These are phyloP conservation scores for Fusarium albosuccineum DNA, from an alignment of 2,329 filamentous ascomycete genomes.

Conservation along the genomic window DNA sequence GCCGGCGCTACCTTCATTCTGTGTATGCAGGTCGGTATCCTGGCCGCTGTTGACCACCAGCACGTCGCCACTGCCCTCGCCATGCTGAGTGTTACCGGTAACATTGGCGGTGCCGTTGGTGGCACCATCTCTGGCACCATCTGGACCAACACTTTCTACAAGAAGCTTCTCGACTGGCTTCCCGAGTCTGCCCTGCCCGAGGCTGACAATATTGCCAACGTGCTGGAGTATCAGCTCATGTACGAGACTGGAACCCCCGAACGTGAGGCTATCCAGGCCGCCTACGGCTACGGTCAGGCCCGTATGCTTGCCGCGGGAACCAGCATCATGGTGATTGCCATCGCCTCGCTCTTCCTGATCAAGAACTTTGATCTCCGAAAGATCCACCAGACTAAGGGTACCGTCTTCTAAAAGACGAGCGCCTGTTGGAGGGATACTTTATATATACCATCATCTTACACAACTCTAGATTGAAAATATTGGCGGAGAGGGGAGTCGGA, in stretches of 20 bases:
- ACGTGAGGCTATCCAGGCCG: constrained; percentile 67
- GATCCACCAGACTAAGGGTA: constrained; percentile 64
- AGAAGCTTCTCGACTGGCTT: constrained; percentile 64
- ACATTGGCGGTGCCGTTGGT: constrained; percentile 48
- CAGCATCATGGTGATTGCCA: constrained; percentile 48
- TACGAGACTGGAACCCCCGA: constrained; percentile 60
- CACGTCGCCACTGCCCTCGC: constrained; percentile 50
- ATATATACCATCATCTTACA: not conserved
- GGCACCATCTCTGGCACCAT: constrained; percentile 49
- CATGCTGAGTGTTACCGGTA: constrained; percentile 44
- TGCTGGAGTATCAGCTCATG: constrained; percentile 63
- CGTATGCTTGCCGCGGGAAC: constrained; percentile 60
- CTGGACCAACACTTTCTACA: constrained; percentile 49
- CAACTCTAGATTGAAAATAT: constrained; percentile 4
- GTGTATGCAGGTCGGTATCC: constrained; percentile 45
- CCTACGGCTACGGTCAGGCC: constrained; percentile 67
- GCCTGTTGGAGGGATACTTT: not conserved
- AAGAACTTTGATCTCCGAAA: constrained; percentile 64
- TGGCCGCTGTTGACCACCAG: constrained; percentile 50
- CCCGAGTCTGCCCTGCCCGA: constrained; percentile 56
- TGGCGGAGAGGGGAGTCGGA: constrained; percentile 10
- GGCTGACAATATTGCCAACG: constrained; percentile 64
- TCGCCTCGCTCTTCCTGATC: constrained; percentile 60
- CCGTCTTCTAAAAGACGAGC: constrained; percentile 57
- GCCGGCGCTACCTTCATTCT: constrained; percentile 64